Percentiles rank a stretch among this genome's conserved stretches.
These are phyloP conservation scores for Lactuca saligna DNA, from an alignment of 129 eudicot genomes.

Conservation along the genomic window DNA sequence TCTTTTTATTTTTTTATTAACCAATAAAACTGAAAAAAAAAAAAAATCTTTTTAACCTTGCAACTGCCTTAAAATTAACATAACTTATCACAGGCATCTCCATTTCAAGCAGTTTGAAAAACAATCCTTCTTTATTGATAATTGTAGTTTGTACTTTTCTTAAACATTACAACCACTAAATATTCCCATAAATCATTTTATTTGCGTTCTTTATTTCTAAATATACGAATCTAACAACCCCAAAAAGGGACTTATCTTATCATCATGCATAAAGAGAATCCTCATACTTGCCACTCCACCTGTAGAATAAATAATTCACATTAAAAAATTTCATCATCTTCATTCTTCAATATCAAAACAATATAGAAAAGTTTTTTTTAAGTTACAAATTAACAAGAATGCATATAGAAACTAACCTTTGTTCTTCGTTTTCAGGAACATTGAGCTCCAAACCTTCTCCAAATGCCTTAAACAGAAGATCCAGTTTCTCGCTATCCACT, in stretches of 20 bases:
- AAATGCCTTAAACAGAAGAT: constrained; percentile 63
- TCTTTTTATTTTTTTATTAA: no score
- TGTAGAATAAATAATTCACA: constrained; percentile 30
- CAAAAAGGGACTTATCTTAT: constrained; percentile 9
- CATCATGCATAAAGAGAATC: constrained; percentile 55
- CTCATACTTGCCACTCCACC: constrained; percentile 97
- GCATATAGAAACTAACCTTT: constrained; percentile 47
- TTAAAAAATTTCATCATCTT: background rate
- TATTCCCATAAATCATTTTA: constrained; percentile 17
- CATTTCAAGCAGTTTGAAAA: background rate
- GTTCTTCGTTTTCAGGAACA: constrained; percentile 60
- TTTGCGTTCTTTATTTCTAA: constrained; percentile 3
- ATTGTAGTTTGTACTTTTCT: background rate
- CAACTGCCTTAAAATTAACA: background rate
- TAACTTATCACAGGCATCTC: background rate
- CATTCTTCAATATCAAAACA: constrained; percentile 4
- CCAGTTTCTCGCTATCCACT: constrained; percentile 54
- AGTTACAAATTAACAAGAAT: constrained; percentile 12
- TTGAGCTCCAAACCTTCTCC: constrained; percentile 72
- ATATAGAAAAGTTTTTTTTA: background rate
- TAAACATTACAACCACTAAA: constrained; percentile 11
- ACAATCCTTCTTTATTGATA: background rate
- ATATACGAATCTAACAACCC: background rate
- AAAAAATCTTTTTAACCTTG: background rate
- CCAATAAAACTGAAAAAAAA: background rate